phyloP scores from a whole-genome alignment of 306 rosid species.

The Begonia fuchsioides region DNA sequence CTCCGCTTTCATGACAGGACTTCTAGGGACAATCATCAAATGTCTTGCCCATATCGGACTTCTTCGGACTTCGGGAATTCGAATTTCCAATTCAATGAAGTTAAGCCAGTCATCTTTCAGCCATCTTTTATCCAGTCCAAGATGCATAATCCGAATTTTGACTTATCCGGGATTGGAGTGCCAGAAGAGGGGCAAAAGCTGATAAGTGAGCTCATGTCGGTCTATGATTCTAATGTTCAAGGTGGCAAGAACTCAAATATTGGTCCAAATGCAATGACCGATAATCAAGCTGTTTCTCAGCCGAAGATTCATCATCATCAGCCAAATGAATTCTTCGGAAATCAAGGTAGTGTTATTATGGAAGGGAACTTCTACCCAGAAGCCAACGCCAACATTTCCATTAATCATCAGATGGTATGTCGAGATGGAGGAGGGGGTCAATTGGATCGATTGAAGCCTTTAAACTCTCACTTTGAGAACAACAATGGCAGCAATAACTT shows the following conservation, averaged over 20 bases:
- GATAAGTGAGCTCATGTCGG: slow-evolving; percentile 42
- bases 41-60: slow-evolving; percentile 23
- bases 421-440: slow-evolving; percentile 31
- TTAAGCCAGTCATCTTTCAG: slow-evolving; percentile 39
- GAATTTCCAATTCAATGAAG: slow-evolving; percentile 34
- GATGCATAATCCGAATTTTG: slow-evolving; percentile 19
- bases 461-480: slow-evolving; percentile 30
- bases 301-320: slow-evolving; percentile 23
- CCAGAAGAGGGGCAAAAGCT: slow-evolving; percentile 42
- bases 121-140: slow-evolving; percentile 28
- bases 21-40: slow-evolving; percentile 55
- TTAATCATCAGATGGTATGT: slow-evolving; percentile 20
- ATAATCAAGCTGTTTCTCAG: slow-evolving; percentile 22
- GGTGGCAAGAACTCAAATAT: slow-evolving; percentile 22
- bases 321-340: slow-evolving; percentile 23
- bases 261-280: slow-evolving; percentile 9
- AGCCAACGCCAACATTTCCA: slow-evolving; percentile 17
- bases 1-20: slow-evolving; percentile 41
- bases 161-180: slow-evolving; percentile 37
- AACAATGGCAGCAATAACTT: slow-evolving; percentile 23
- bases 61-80: slow-evolving; percentile 16
- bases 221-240: slow-evolving; percentile 27
- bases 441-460: slow-evolving; percentile 34
- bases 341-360: slow-evolving; percentile 8
- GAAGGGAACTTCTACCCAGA: slow-evolving; percentile 28